Conservation (phyloP, 2,329 filamentous ascomycete genomes). For the Cladophialophora bantiana region DNA sequence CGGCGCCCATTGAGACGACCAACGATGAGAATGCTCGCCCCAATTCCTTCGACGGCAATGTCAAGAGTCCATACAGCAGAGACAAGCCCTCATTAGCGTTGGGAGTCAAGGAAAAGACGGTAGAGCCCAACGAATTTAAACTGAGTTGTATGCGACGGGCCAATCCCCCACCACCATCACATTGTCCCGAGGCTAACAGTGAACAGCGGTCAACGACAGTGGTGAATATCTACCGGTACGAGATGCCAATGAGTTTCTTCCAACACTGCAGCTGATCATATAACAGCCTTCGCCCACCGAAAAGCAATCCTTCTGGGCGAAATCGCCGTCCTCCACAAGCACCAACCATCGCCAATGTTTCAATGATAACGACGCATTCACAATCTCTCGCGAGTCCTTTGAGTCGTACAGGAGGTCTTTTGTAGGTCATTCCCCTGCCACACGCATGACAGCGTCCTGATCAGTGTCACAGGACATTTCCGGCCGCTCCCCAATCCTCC, state of each 20-base stretch:
- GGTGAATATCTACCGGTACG: slow-evolving; percentile 89
- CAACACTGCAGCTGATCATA: slow-evolving; percentile 8
- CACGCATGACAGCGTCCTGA: slow-evolving; percentile 20
- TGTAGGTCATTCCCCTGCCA: slow-evolving; percentile 63
- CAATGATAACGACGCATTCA: slow-evolving; percentile 89
- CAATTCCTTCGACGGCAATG: slow-evolving; percentile 50
- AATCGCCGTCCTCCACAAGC: slow-evolving; percentile 56
- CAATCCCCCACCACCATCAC: slow-evolving; percentile 3
- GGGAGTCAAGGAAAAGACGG: slow-evolving; percentile 67
- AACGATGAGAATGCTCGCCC: slow-evolving; percentile 64
- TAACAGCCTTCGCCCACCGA: slow-evolving; percentile 83
- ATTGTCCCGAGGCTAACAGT: slow-evolving; percentile 42
- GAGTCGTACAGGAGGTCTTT: slow-evolving; percentile 96
- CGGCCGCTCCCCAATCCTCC: slow-evolving; percentile 77
- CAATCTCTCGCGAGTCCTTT: slow-evolving; percentile 94
- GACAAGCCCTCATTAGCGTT: slow-evolving; percentile 67
- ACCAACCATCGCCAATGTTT: slow-evolving; percentile 69
- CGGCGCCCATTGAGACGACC: slow-evolving; percentile 47
- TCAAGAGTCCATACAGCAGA: slow-evolving; percentile 40
- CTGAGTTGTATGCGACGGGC: slow-evolving; percentile 72
- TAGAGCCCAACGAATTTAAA: slow-evolving; percentile 77
- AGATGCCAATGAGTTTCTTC: slow-evolving; percentile 43
- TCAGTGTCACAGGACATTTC: slow-evolving; percentile 76
- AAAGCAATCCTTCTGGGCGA: slow-evolving; percentile 77
- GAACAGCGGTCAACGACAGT: slow-evolving; percentile 88